Percentiles rank a stretch among this genome's conserved stretches.
Evolutionary conservation across 116 monocot genomes (phyloP).

Genomic region (Cymodocea nodosa): DNA sequence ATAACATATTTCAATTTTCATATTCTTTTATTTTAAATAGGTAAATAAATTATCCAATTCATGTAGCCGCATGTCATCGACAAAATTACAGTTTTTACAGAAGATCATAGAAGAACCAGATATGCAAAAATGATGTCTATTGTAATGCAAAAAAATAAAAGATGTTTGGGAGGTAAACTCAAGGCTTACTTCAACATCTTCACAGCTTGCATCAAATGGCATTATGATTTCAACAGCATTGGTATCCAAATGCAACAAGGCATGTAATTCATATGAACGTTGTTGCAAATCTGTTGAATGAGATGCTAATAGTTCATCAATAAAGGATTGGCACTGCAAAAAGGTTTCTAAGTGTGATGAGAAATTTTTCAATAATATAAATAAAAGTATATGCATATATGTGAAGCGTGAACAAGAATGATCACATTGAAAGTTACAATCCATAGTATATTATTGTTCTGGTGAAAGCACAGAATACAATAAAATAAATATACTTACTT

Average conservation of each 20-base stretch:
- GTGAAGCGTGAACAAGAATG: conserved; percentile 91
- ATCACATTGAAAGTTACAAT: too few relatives aligned
- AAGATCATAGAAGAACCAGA: too few relatives aligned
- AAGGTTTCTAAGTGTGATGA: not conserved
- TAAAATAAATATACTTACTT: not conserved
- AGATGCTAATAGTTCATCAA: conserved; percentile 86
- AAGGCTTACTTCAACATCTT: conserved; percentile 80
- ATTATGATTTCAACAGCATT: conserved; percentile 56
- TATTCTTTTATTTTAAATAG: too few relatives aligned
- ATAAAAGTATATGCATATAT: conserved; percentile 67
- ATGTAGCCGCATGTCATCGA: too few relatives aligned
- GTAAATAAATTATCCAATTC: too few relatives aligned
- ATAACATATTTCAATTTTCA: too few relatives aligned
- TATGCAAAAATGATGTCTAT: too few relatives aligned
- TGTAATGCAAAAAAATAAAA: too few relatives aligned
- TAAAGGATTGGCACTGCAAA: conserved; percentile 80
- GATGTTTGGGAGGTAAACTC: not conserved
- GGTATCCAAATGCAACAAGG: conserved; percentile 49
- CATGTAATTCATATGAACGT: conserved; percentile 85
- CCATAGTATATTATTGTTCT: conserved; percentile 25
- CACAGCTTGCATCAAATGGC: conserved; percentile 95
- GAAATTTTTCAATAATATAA: too few relatives aligned
- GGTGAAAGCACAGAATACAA: too few relatives aligned
- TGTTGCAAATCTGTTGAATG: conserved; percentile 98
- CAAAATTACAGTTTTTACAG: too few relatives aligned